Percentiles rank a stretch among this genome's conserved stretches.
phyloP scores from a whole-genome alignment of 345 rosid genomes.

The Nasturtium officinale region DNA sequence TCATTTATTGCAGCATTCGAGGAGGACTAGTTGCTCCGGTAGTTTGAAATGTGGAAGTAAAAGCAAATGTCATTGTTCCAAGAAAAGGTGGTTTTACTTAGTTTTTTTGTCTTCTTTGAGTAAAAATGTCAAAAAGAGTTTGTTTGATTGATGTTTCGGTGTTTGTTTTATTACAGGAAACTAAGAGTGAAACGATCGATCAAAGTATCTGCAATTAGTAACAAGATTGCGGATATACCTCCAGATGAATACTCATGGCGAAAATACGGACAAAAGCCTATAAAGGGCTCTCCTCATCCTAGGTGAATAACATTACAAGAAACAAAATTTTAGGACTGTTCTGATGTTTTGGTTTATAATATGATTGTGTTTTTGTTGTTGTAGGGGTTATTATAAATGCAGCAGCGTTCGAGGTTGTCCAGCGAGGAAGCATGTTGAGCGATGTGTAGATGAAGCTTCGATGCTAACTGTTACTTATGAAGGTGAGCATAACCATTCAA shows the following conservation, averaged over 20 bases:
- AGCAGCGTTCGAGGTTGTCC: conserved; percentile 78
- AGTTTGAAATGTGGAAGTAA: conserved; percentile 54
- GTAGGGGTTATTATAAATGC: conserved; percentile 82
- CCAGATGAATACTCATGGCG: conserved; percentile 83
- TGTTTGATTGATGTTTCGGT: background rate
- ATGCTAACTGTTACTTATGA: conserved; percentile 77
- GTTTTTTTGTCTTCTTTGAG: conserved; percentile 1
- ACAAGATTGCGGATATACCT: conserved; percentile 78
- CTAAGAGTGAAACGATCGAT: conserved; percentile 62
- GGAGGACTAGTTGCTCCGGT: conserved; percentile 54
- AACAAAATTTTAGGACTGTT: background rate
- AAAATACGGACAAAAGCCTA: conserved; percentile 80
- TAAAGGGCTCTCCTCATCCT: conserved; percentile 72
- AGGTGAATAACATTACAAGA: conserved; percentile 24
- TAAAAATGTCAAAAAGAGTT: background rate
- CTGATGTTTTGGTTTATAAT: background rate
- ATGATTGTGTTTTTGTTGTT: background rate
- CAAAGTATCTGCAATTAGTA: conserved; percentile 76
- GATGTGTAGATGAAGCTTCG: conserved; percentile 70
- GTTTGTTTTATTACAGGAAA: conserved; percentile 52
- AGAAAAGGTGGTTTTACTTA: conserved; percentile 39
- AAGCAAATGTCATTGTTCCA: conserved; percentile 76
- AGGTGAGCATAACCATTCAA: conserved; percentile 77
- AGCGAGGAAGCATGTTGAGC: conserved; percentile 78
- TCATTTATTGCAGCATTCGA: conserved; percentile 53